A percentile compares a stretch with the other conserved stretches of the same genome.
These are phyloP conservation scores for Diaporthe ampelina DNA, from an alignment of 2,329 filamentous ascomycete species.

Conservation along the genomic window DNA sequence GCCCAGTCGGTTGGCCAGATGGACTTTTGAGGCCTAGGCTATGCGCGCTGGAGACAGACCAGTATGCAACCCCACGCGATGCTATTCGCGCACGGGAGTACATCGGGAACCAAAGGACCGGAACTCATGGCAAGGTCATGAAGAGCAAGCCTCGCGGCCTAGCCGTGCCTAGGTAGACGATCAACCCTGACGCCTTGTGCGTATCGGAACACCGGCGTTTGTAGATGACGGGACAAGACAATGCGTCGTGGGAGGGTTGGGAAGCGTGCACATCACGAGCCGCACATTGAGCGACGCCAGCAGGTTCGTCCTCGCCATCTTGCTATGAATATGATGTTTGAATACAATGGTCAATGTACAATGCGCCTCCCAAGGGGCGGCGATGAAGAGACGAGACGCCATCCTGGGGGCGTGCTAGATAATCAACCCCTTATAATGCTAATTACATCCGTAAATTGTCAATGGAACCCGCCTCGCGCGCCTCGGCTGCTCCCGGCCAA, in stretches of 20 bases:
- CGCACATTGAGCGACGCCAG: not conserved
- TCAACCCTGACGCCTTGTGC: not conserved
- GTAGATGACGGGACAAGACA: not conserved
- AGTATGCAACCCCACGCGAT: no score
- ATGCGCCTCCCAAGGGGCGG: not conserved
- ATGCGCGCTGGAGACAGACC: not conserved
- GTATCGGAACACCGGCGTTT: not conserved
- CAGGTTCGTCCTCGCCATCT: not conserved
- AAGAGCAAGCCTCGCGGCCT: not conserved
- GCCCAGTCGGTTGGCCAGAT: not conserved
- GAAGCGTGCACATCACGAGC: not conserved
- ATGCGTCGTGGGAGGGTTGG: not conserved
- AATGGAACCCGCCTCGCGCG: not conserved
- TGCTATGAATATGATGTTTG: not conserved
- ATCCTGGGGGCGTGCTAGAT: not conserved
- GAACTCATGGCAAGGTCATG: not conserved
- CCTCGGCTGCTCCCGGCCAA: not conserved
- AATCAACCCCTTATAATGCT: slow-evolving; percentile 7
- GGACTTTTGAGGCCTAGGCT: not conserved
- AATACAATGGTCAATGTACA: slow-evolving; percentile 9
- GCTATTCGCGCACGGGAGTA: not conserved
- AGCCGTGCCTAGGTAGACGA: not conserved
- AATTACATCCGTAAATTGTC: not conserved
- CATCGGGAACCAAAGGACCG: no score
- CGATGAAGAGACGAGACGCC: not conserved